Evolutionary conservation across 306 rosid genomes (phyloP).

Genomic region (Vigna radiata): DNA sequence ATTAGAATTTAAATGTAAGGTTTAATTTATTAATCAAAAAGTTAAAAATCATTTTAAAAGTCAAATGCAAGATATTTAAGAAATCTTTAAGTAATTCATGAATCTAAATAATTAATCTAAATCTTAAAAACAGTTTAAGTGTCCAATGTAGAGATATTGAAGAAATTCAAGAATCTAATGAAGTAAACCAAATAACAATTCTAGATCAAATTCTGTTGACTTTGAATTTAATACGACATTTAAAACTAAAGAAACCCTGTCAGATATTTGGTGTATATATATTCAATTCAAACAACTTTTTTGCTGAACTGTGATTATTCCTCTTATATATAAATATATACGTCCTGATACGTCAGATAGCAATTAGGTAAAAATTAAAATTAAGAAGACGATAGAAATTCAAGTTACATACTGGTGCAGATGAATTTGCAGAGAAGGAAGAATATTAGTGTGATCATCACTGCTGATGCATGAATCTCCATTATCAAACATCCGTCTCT

Average conservation of each 20-base stretch:
- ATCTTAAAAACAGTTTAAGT: not conserved
- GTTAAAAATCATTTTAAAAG: no score
- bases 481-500: conserved; percentile 31
- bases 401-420: not conserved
- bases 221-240: not conserved
- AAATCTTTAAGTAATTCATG: no score
- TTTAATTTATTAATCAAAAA: no score
- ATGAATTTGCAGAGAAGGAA: not conserved
- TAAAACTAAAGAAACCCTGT: no score
- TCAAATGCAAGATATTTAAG: no score
- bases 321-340: no score
- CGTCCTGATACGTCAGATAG: not conserved
- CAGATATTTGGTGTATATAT: no score
- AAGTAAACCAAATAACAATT: not conserved
- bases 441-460: not conserved
- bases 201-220: not conserved
- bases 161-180: not conserved
- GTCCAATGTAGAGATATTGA: not conserved
- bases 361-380: not conserved
- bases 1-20: no score
- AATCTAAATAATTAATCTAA: no score
- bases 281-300: no score
- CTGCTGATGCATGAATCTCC: conserved; percentile 30
- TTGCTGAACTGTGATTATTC: no score
- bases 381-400: not conserved